Evolutionary conservation across 176 grass and related monocot species (phyloP), one percentile per base, ranked within the genome.

Genomic region (Oryza longistaminata): DNA sequence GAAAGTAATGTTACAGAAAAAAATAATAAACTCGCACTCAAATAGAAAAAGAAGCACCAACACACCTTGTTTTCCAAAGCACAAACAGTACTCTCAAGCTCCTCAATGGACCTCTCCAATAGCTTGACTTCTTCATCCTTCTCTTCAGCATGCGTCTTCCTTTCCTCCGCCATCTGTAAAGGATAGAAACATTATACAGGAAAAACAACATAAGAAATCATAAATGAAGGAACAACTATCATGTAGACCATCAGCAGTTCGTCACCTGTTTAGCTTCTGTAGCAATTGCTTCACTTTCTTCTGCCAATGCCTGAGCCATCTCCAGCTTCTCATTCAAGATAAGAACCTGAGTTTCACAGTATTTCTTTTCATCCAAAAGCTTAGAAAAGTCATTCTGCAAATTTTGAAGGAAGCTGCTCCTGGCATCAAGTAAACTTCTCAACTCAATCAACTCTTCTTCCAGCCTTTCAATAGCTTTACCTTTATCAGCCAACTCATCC

Each of bases 61-160:
- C 73, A 87, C 73, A 98, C 96, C 84, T 98, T 80, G 68, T 85
- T 98, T 90, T 94, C 96, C 64, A 98, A 80, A 87, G 88, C 81
- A 93, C 43, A 92, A 79, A 98, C 77, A 71, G 96, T 98, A 80
- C 78, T 88, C 50, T 98, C 96, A 62, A 98, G 89, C 80, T 89
- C 93, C 79, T 90, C 85, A 61, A 98, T 90, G 35, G 96, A 98
- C 27, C 73, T 89, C 70, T 95, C 96, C 80, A 98, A 88, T 62
- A 98, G 60, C 85, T 95, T 98, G 37, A 94, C 88, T 81, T 95
- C 93, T 78, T 95, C 96, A 88, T 98, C 93, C 83, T 95, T 98
- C 62, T 90, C 91, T 91, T 89, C 87, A 78, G 91, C 93, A 90
- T 92, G 87, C 71, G 37, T 61, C 68, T 85, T 95, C 52, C 76